phyloP scores from a whole-genome alignment of 73 alveolate genomes.

The Stentor roeselii region DNA sequence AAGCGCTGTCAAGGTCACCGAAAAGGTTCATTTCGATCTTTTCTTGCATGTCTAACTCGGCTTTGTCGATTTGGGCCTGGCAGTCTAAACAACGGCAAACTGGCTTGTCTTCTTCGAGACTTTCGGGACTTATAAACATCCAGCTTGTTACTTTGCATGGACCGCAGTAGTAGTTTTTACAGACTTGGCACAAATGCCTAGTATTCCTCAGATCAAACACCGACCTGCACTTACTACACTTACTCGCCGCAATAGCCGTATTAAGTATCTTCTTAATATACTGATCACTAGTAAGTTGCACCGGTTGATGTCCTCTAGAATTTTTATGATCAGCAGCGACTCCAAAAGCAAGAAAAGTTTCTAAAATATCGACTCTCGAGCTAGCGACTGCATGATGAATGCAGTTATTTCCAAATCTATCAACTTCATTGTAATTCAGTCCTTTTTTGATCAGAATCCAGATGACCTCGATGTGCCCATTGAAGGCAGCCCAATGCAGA shows the following conservation, averaged over 20 bases:
- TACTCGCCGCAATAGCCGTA: constrained; percentile 59
- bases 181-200: constrained; percentile 64
- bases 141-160: constrained; percentile 50
- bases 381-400: constrained; percentile 84
- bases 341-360: constrained; percentile 75
- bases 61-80: constrained; percentile 44
- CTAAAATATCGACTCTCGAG: constrained; percentile 52
- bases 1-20: constrained; percentile 38
- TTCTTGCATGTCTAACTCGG: constrained; percentile 58
- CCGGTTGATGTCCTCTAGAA: constrained; percentile 75
- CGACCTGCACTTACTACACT: constrained; percentile 54
- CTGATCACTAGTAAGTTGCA: constrained; percentile 63
- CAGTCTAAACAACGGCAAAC: constrained; percentile 75
- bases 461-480: constrained; percentile 68
- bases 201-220: constrained; percentile 72
- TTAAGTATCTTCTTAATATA: constrained; percentile 58
- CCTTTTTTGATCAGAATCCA: constrained; percentile 65
- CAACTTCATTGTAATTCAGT: constrained; percentile 69
- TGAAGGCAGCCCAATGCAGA: constrained; percentile 79
- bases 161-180: constrained; percentile 61
- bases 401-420: constrained; percentile 80
- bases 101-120: constrained; percentile 63
- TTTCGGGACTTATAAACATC: constrained; percentile 62
- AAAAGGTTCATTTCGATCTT: constrained; percentile 57
- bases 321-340: constrained; percentile 74